phyloP scores from a whole-genome alignment of 2,329 filamentous ascomycete species.

The Tolypocladium ovalisporum region DNA sequence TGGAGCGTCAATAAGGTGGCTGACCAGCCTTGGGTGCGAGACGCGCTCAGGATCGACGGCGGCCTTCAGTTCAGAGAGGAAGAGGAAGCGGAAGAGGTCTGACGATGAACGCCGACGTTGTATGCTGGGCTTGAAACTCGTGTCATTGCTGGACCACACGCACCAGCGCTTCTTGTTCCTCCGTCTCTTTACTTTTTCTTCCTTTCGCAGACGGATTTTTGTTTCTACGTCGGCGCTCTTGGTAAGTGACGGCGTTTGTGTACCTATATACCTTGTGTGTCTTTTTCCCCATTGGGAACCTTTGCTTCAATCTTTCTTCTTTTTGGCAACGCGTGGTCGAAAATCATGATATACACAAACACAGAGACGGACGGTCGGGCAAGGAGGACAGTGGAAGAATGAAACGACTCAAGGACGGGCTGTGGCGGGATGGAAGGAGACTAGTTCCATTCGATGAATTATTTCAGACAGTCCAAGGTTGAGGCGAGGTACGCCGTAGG shows the following conservation, averaged over 20 bases:
- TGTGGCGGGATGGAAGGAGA: background rate
- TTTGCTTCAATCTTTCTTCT: background rate
- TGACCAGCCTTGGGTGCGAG: slow-evolving; percentile 62
- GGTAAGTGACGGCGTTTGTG: background rate
- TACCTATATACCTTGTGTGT: background rate
- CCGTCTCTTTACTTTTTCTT: background rate
- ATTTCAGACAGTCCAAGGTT: background rate
- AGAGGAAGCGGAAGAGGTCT: slow-evolving; percentile 43
- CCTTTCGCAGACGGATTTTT: background rate
- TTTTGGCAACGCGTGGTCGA: background rate
- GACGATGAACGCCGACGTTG: slow-evolving; percentile 6
- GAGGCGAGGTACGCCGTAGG: background rate
- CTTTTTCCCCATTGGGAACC: background rate
- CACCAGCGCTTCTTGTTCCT: background rate
- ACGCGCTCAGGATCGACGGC: slow-evolving; percentile 58
- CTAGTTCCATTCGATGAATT: background rate
- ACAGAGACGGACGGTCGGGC: background rate
- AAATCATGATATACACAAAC: background rate
- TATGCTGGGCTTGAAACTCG: background rate
- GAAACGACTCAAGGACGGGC: background rate
- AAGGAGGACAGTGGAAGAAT: background rate
- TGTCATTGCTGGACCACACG: background rate
- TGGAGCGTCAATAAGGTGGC: slow-evolving; percentile 67
- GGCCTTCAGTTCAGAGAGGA: slow-evolving; percentile 50
- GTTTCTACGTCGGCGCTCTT: background rate